Base-by-base conservation (phyloP, 192 early-diverging fungal genomes). In the Backusella mclennaniae region DNA sequence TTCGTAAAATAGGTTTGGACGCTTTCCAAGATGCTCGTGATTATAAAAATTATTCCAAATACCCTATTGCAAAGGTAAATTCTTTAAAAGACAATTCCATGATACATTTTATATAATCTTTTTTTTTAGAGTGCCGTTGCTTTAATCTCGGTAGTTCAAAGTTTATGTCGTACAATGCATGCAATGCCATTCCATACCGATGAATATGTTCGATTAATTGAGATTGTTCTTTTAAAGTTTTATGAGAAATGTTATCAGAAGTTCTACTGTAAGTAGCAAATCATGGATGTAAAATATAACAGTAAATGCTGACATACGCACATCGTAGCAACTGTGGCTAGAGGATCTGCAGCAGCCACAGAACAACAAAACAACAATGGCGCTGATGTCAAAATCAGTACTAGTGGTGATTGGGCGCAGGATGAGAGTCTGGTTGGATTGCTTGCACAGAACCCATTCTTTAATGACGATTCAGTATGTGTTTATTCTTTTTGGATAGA, bases 191-290 rank as follows among this genome's bases (percentile, higher is more conserved):
- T 91, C 29, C 90, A 93, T 76, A 85, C 87, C 35, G 84, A 88
- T 8, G 93, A 95, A 83, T 92, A 88, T 73, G 79, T 93, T 56
- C 77, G 81, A 29, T 90, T 93, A 84, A 89, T 94, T 59, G 92
- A 95, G 70, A 82, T 85, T 31, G 79, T 94, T 4, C 59, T 93
- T 6, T 78, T 86, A 36, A 88, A 87, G 73, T 95, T 89, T 73
- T 90, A 88, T 69, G 93, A 95, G 72, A 92, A 91, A 78, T 93
- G 90, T 63, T 80, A 84, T 82, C 78, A 84, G 74, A 77, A 87
- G 83, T 88, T 85, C 73, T 80, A 86, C 70, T 78, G 83, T 82
- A 79, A 77, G 73, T 33, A 2, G 33, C 3, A 33, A 33, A 33
- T 33, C 0, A 33, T 33, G 33, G 33, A 33, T 33, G 3, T 33